These are phyloP conservation scores for Naumovozyma castellii DNA, from an alignment of 805 yeast species.

Conservation along the genomic window DNA sequence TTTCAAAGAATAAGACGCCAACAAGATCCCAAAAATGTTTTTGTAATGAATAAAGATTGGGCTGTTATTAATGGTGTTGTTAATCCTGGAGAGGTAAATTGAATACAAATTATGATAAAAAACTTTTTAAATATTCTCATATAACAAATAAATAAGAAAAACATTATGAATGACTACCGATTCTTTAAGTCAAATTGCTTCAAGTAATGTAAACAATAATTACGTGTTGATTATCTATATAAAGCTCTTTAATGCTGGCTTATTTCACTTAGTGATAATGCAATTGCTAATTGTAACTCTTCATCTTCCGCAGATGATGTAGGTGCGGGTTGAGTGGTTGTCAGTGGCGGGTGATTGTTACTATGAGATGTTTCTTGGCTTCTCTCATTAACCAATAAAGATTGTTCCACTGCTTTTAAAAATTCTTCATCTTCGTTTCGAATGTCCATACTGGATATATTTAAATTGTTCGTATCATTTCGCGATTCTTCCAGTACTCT, in stretches of 20 bases:
- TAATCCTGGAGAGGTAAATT: slow-evolving; percentile 11
- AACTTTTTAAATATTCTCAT: not conserved
- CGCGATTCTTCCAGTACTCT: slow-evolving; percentile 18
- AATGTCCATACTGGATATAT: slow-evolving; percentile 9
- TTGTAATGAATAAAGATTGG: slow-evolving; percentile 74
- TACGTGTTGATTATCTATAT: not conserved
- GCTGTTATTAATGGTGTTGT: slow-evolving; percentile 68
- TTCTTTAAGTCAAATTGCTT: too few species aligned
- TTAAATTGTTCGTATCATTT: slow-evolving; percentile 1
- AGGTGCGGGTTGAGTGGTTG: too few species aligned
- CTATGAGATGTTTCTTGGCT: not conserved
- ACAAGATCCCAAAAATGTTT: slow-evolving; percentile 75
- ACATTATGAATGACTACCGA: too few species aligned
- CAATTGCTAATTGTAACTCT: slow-evolving; percentile 27
- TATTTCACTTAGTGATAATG: slow-evolving; percentile 27
- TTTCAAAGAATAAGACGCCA: slow-evolving; percentile 57
- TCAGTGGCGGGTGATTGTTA: too few species aligned
- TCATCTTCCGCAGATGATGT: slow-evolving; percentile 12
- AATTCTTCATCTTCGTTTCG: slow-evolving; percentile 20
- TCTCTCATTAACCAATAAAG: slow-evolving; percentile 4
- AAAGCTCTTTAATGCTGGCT: slow-evolving; percentile 1
- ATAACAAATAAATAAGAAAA: too few species aligned
- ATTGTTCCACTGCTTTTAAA: slow-evolving; percentile 13
- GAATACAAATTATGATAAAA: not conserved
- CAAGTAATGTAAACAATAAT: too few species aligned